Base-by-base conservation (phyloP, 2,329 filamentous ascomycete species). In the Aspergillus ruber region DNA sequence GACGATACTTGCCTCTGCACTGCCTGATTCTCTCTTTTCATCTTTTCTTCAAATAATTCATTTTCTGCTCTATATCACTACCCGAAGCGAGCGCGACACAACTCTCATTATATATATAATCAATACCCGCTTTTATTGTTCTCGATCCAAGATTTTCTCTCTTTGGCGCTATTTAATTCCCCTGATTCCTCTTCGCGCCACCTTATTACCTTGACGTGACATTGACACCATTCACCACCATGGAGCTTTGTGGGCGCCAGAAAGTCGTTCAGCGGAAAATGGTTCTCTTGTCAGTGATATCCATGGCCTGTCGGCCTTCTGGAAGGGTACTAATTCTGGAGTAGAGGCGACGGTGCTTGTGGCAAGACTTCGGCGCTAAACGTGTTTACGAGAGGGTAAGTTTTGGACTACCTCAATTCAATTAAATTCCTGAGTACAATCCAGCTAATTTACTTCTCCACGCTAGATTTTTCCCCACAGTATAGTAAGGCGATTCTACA, bases 301-400 rank as follows among this genome's bases (percentile, higher is more conserved):
- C 35, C 9, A 12, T 12, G 25, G 10, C 25, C 25, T 12, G 25
- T 29, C 5, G 25, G 25, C 12, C 12, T 29, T 29, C 21, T 23
- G n/a, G n/a, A 17, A 55, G 27, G 45, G 46, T 48, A 39, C 56
- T 64, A 52, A 60, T 53, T 38, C 46, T 39, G 43, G 45, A 48
- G 52, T 59, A 95, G 90, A 66, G 91, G 91, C 62, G 91, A 97
- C 68, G 91, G 91, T 78, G 91, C 91, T 60, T 94, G 87, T 71
- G 91, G 91, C 66, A 98, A 98, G 79, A 98, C 93, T 47, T 96
- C 90, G 56, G 74, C 97, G 64, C 75, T 98, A 62, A 98, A 98
- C 69, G 93, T 98, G 69, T 98, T 98, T 74, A 98, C 93, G 58
- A 84, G 91, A 86, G 91, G 91, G 86, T 94, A 75, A 60, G 82